These are phyloP conservation scores for Eimeria acervulina DNA, from an alignment of 169 alveolate species.

Conservation along the genomic window DNA sequence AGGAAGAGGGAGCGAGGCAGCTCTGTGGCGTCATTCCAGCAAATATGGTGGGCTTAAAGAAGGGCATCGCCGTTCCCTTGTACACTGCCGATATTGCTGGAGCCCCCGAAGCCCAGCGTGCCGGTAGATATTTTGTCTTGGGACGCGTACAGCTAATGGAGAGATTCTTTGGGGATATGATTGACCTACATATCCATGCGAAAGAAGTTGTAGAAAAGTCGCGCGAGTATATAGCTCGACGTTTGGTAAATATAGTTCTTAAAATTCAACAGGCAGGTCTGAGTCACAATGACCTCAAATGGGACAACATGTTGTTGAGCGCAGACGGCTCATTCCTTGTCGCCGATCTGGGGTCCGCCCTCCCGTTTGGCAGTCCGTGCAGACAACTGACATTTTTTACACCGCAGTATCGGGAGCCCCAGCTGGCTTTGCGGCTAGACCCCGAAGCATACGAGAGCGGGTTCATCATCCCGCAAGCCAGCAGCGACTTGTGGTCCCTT, in stretches of 20 bases:
- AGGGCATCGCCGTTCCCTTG: conserved; percentile 37
- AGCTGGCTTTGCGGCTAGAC: background rate
- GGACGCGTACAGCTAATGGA: conserved; percentile 26
- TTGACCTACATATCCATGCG: background rate
- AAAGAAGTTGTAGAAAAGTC: background rate
- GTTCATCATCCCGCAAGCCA: background rate
- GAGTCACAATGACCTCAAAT: conserved; percentile 58
- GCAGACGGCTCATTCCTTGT: conserved; percentile 31
- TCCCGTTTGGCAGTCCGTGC: conserved; percentile 10
- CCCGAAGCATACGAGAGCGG: background rate
- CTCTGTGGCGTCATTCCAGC: conserved; percentile 39
- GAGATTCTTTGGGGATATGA: background rate
- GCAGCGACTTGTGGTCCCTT: conserved; percentile 59
- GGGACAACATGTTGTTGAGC: conserved; percentile 39
- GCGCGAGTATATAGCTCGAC: conserved; percentile 28
- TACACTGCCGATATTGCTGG: conserved; percentile 30
- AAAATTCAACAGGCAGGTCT: conserved; percentile 33
- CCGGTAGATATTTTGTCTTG: background rate
- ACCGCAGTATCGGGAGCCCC: conserved; percentile 20
- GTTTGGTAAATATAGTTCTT: background rate
- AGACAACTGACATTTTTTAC: background rate
- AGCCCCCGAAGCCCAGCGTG: background rate
- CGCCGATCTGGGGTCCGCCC: conserved; percentile 2
- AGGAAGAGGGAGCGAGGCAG: conserved; percentile 18
- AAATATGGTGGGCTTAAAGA: conserved; percentile 25